These are phyloP conservation scores for Camellia sinensis DNA, from an alignment of 148 eudicot species.

Conservation along the genomic window DNA sequence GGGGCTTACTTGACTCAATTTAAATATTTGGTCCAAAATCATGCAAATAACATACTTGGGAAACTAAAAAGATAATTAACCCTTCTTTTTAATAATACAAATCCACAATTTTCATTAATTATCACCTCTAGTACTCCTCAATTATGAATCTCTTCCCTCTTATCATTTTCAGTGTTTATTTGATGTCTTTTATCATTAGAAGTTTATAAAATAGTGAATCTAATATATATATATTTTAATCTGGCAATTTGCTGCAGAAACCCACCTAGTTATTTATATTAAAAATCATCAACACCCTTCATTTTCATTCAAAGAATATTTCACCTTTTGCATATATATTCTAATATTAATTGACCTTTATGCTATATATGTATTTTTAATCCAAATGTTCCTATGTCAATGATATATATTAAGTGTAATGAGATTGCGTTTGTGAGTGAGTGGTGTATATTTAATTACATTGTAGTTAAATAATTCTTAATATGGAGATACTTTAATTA, in stretches of 20 bases:
- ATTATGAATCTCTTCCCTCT: no score
- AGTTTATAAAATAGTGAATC: background rate
- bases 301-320: background rate
- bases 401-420: background rate
- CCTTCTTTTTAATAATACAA: no score
- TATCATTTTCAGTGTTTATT: background rate
- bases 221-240: background rate
- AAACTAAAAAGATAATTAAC: no score
- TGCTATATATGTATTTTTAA: background rate
- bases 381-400: background rate
- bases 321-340: background rate
- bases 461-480: background rate
- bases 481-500: background rate
- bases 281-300: background rate
- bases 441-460: constrained; percentile 1
- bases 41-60: no score
- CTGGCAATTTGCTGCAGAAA: background rate
- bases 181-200: background rate
- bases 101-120: no score
- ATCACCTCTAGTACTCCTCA: no score
- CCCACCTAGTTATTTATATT: background rate
- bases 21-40: no score
- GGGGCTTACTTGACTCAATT: no score
- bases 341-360: constrained; percentile 13
- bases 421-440: background rate